Conservation (phyloP, 305 asterid genomes). For the Caryopteris hybrid region DNA sequence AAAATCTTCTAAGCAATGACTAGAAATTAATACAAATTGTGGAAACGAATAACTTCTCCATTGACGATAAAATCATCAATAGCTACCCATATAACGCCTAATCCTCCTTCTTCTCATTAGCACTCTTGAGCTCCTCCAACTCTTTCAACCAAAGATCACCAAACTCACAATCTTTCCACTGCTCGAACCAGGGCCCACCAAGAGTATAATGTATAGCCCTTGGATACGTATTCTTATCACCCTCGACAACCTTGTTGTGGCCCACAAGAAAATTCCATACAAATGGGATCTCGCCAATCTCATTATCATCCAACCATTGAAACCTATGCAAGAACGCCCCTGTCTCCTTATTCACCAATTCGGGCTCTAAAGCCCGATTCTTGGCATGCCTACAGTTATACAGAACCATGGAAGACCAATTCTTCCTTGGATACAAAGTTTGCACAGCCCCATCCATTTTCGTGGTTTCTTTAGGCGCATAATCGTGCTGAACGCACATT, state of each 20-base stretch:
- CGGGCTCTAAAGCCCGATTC: slow-evolving; percentile 58
- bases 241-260: slow-evolving; percentile 65
- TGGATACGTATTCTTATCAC: slow-evolving; percentile 50
- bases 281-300: slow-evolving; percentile 79
- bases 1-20: not conserved
- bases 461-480: slow-evolving; percentile 79
- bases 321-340: slow-evolving; percentile 91
- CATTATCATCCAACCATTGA: slow-evolving; percentile 73
- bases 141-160: slow-evolving; percentile 83
- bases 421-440: slow-evolving; percentile 83
- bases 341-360: slow-evolving; percentile 66
- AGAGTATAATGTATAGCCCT: slow-evolving; percentile 83
- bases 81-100: slow-evolving; percentile 9
- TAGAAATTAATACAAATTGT: not conserved
- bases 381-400: slow-evolving; percentile 82
- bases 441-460: slow-evolving; percentile 96
- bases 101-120: slow-evolving; percentile 30
- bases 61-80: not conserved
- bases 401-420: slow-evolving; percentile 95
- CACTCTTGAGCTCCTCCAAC: slow-evolving; percentile 48
- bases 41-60: slow-evolving; percentile 1
- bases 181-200: slow-evolving; percentile 97
- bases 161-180: slow-evolving; percentile 90
- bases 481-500: slow-evolving; percentile 92
- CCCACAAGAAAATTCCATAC: slow-evolving; percentile 93